Evolutionary conservation across 306 rosid genomes (phyloP).

Genomic region (Prunus salicina): DNA sequence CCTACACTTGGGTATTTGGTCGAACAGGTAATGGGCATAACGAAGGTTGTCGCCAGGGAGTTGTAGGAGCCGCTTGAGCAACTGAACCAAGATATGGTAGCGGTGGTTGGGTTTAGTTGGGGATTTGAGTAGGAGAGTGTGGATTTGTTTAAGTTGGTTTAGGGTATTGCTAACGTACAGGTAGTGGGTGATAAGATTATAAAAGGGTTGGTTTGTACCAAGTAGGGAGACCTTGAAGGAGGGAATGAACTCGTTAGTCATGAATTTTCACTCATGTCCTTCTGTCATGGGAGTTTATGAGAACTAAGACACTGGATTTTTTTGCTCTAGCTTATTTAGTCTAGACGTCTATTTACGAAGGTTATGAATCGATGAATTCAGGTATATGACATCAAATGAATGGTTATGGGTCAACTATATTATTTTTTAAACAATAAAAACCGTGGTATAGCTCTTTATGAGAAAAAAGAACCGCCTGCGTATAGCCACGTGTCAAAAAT

Average conservation of each 20-base stretch:
- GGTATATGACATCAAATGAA: too few relatives aligned
- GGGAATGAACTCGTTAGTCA: slow-evolving; percentile 4
- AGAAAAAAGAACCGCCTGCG: too few relatives aligned
- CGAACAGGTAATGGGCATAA: slow-evolving; percentile 62
- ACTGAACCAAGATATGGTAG: slow-evolving; percentile 28
- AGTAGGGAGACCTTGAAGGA: not conserved
- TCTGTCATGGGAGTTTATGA: too few relatives aligned
- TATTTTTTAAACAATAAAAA: too few relatives aligned
- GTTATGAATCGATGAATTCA: too few relatives aligned
- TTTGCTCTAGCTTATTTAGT: too few relatives aligned
- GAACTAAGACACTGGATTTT: too few relatives aligned
- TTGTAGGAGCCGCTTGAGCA: slow-evolving; percentile 31
- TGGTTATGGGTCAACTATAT: too few relatives aligned
- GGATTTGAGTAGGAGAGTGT: slow-evolving; percentile 47
- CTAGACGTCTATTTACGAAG: too few relatives aligned
- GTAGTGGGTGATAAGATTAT: slow-evolving; percentile 10
- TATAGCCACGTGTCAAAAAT: too few relatives aligned
- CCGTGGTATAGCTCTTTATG: too few relatives aligned
- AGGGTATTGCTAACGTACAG: slow-evolving; percentile 29
- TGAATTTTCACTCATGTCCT: slow-evolving; percentile 4
- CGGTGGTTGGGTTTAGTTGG: slow-evolving; percentile 18
- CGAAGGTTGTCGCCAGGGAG: slow-evolving; percentile 27
- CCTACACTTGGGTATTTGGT: slow-evolving; percentile 41
- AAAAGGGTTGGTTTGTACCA: too few relatives aligned
- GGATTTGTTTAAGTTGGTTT: slow-evolving; percentile 47